Evolutionary conservation across 1,139 yeast species (phyloP).

Genomic region (Arxiozyma slooffiae): DNA sequence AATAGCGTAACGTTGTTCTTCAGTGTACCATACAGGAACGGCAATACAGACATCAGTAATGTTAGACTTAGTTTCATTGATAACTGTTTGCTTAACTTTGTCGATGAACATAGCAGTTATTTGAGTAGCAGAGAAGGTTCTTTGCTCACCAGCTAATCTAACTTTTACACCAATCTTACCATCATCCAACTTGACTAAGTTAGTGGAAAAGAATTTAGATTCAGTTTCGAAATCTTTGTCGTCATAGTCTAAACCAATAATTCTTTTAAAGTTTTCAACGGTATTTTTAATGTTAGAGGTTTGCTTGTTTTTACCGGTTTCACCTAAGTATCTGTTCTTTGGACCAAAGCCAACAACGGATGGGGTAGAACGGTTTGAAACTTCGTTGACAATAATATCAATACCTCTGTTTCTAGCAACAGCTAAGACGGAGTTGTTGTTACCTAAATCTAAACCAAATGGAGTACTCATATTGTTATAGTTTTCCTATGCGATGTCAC

Average conservation of each 20-base stretch:
- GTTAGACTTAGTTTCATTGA: slow-evolving; percentile 70
- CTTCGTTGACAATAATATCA: slow-evolving; percentile 96
- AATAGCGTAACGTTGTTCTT: slow-evolving; percentile 92
- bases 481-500: not conserved
- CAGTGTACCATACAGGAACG: slow-evolving; percentile 96
- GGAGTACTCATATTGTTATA: slow-evolving; percentile 58
- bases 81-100: slow-evolving; percentile 75
- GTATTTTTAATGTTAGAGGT: slow-evolving; percentile 94
- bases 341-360: slow-evolving; percentile 86
- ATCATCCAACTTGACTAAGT: slow-evolving; percentile 56
- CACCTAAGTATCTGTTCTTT: slow-evolving; percentile 88
- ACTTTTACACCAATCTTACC: slow-evolving; percentile 82
- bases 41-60: slow-evolving; percentile 85
- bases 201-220: slow-evolving; percentile 60
- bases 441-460: slow-evolving; percentile 98
- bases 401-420: slow-evolving; percentile 98
- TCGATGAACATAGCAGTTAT: slow-evolving; percentile 89
- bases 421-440: slow-evolving; percentile 84
- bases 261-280: slow-evolving; percentile 85
- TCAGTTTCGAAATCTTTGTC: slow-evolving; percentile 78
- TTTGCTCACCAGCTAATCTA: slow-evolving; percentile 69
- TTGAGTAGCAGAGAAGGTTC: slow-evolving; percentile 78
- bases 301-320: slow-evolving; percentile 90
- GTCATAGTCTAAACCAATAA: slow-evolving; percentile 63
- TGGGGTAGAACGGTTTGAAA: slow-evolving; percentile 94